Evolutionary conservation across 2,329 filamentous ascomycete genomes (phyloP).

Genomic region (Exophiala aquamarina): DNA sequence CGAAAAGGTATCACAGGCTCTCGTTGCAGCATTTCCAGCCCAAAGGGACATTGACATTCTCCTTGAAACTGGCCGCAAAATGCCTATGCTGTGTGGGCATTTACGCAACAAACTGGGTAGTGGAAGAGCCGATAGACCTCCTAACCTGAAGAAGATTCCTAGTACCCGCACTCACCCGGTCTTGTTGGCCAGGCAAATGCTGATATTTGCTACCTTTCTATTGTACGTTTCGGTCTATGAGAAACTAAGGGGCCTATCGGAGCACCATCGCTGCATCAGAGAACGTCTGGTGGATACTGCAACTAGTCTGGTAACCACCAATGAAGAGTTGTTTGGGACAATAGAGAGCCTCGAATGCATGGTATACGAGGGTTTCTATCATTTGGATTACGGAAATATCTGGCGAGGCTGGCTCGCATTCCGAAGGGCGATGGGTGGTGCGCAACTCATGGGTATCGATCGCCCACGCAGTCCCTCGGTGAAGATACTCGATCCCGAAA

Average conservation of each 20-base stretch:
- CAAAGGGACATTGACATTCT: constrained; percentile 41
- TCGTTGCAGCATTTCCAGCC: constrained; percentile 42
- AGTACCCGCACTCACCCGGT: neutral
- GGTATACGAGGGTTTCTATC: constrained; percentile 42
- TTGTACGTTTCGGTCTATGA: neutral
- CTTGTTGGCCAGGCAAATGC: constrained; percentile 3
- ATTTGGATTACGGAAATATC: constrained; percentile 42
- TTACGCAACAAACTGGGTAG: neutral
- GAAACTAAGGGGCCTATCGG: neutral
- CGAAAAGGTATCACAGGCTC: constrained; percentile 15
- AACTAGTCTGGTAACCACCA: constrained; percentile 35
- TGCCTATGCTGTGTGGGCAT: constrained; percentile 34
- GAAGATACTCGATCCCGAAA: constrained; percentile 16
- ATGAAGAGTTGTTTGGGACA: constrained; percentile 38
- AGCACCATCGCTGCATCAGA: neutral
- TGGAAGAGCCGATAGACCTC: no score
- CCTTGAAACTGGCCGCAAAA: constrained; percentile 32
- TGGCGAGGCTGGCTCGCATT: constrained; percentile 40
- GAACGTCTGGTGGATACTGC: constrained; percentile 32
- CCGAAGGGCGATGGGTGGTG: constrained; percentile 41
- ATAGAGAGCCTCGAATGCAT: constrained; percentile 46
- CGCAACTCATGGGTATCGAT: constrained; percentile 45
- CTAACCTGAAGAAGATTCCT: no score
- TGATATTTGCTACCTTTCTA: neutral
- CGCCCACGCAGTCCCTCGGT: constrained; percentile 20